Evolutionary conservation across 257 asterid genomes (phyloP), one percentile per base, ranked within the genome.

Genomic region (Solanum paucissectum): DNA sequence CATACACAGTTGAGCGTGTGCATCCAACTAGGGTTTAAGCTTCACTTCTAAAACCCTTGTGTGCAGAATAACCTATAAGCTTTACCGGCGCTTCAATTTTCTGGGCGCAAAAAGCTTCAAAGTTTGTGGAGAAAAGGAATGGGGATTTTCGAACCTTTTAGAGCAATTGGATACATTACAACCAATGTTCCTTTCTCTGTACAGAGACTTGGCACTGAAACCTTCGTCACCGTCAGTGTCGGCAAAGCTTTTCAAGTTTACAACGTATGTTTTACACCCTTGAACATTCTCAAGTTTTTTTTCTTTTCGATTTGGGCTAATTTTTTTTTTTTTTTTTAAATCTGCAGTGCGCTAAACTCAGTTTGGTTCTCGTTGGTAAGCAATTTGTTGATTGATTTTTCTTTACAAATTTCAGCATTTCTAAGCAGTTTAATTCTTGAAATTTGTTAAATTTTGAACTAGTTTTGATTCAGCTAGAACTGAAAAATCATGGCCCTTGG

Each of bases 221-320:
- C 99, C 12, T 95, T 96, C 89, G 98, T 95, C 90, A 94, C 99
- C 87, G 97, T 94, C 88, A 94, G 98, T 90, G 94, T 94, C 79
- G 99, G 99, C 77, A 95, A 94, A 89, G 94, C 98, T 37, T 96
- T 95, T 90, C 98, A 96, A 91, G 71, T 97, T 82, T 95, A 94
- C 93, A 95, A 97, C 64, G 98, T 96, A 94, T 52, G 18, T 7
- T 32, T 85, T 16, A 33, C 4, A 20, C 33, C 2, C 34, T 66
- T 68, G 3, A 25, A 29, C 40, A 18, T 81, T 29, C 18, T 46
- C 27, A 81, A 27, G n/a, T 40, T 3, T 20, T 2, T 18, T 7
- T n/a, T 23, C 62, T 52, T 85, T 6, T 38, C 6, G 49, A 34
- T 68, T 21, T 3, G 20, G 29, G 52, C 42, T 86, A 33, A 62